phyloP scores from a whole-genome alignment of 306 rosid genomes.

The Quercus agrifolia region DNA sequence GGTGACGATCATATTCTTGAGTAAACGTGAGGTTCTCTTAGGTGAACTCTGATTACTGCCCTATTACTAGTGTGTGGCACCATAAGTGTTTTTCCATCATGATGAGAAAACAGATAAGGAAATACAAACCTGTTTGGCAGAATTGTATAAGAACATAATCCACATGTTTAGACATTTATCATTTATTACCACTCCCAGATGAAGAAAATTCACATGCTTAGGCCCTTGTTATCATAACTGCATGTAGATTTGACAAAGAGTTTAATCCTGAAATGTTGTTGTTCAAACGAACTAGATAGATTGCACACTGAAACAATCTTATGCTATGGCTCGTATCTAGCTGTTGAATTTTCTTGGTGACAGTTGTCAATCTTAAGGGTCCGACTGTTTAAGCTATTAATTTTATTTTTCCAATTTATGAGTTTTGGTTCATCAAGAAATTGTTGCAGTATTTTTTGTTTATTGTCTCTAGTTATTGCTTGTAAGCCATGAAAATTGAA shows the following conservation, averaged over 20 bases:
- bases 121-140: not conserved
- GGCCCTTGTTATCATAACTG: not conserved
- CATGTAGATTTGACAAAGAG: not conserved
- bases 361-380: not conserved
- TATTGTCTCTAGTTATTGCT: not conserved
- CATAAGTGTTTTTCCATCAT: not conserved
- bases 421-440: not conserved
- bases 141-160: no score
- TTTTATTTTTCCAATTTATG: not conserved
- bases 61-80: not conserved
- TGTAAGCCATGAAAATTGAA: not conserved
- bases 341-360: not conserved
- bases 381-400: not conserved
- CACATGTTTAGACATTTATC: no score
- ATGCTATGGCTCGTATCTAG: not conserved
- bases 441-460: not conserved
- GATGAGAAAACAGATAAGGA: not conserved
- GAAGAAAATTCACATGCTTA: not conserved
- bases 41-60: not conserved
- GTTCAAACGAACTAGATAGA: not conserved
- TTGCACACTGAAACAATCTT: not conserved
- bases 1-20: constrained; percentile 14
- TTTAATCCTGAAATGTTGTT: not conserved
- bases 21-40: not conserved
- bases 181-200: not conserved